Percentiles rank a stretch among this genome's conserved stretches.
These are phyloP conservation scores for Tothia fuscella DNA, from an alignment of 2,329 filamentous ascomycete genomes.

Conservation along the genomic window DNA sequence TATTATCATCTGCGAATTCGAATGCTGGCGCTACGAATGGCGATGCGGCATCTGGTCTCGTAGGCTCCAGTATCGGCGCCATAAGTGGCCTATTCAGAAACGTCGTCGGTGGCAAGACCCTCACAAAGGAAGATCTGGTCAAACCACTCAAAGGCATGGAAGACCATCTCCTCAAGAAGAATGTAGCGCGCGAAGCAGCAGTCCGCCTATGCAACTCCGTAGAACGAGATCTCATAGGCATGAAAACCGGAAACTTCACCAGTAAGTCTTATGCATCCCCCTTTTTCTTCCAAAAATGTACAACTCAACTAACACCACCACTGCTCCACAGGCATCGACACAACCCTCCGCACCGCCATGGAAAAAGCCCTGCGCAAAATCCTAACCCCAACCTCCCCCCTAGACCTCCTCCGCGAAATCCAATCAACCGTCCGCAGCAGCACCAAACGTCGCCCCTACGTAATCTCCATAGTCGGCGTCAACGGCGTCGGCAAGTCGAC, in stretches of 20 bases:
- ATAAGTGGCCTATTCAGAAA: slow-evolving; percentile 87
- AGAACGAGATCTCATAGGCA: slow-evolving; percentile 75
- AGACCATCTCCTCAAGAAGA: slow-evolving; percentile 87
- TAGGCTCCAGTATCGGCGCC: slow-evolving; percentile 68
- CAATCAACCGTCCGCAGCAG: slow-evolving; percentile 60
- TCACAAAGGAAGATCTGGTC: slow-evolving; percentile 79
- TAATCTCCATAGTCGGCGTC: slow-evolving; percentile 95
- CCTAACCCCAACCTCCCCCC: slow-evolving; percentile 84
- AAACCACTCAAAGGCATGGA: slow-evolving; percentile 95
- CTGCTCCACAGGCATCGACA: slow-evolving; percentile 54
- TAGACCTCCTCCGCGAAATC: slow-evolving; percentile 91
- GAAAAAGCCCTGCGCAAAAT: slow-evolving; percentile 89
- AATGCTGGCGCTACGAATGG: slow-evolving; percentile 26
- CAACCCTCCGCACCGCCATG: slow-evolving; percentile 75
- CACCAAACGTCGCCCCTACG: slow-evolving; percentile 62
- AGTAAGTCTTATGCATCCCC: slow-evolving; percentile 28
- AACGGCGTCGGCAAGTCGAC: slow-evolving; percentile 98
- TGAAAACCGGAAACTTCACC: slow-evolving; percentile 87
- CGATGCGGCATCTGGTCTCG: slow-evolving; percentile 46
- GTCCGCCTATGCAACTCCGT: slow-evolving; percentile 84
- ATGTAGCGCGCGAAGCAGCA: slow-evolving; percentile 89
- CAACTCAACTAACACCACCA: slow-evolving; percentile 13
- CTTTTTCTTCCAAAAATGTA: slow-evolving; percentile 14
- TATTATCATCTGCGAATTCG: slow-evolving; percentile 61
- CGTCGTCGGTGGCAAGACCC: slow-evolving; percentile 83